Evolutionary conservation across 768 basidiomycete species (phyloP).

Genomic region (Collybia mongolica): DNA sequence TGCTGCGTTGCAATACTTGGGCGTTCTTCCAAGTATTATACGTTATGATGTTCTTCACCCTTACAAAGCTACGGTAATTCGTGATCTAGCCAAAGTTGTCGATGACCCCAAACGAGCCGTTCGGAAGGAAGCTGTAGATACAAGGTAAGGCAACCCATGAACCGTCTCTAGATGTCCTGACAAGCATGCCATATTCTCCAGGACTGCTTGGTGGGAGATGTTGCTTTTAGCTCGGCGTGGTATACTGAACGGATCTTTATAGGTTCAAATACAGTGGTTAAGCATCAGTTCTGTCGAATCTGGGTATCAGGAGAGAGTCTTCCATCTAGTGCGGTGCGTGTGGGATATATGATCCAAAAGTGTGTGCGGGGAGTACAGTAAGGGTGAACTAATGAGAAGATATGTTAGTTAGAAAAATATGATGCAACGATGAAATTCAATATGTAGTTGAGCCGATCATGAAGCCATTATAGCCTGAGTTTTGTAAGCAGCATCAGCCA

Average conservation of each 20-base stretch:
- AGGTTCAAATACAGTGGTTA: slow-evolving; percentile 65
- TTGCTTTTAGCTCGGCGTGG: too few species aligned
- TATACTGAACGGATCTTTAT: slow-evolving; percentile 17
- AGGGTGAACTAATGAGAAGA: slow-evolving; percentile 24
- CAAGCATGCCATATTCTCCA: slow-evolving; percentile 2
- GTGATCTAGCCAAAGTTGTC: slow-evolving; percentile 68
- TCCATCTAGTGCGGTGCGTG: slow-evolving; percentile 24
- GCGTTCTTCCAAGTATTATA: slow-evolving; percentile 69
- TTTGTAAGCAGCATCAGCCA: slow-evolving; percentile 71
- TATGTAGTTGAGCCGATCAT: slow-evolving; percentile 27
- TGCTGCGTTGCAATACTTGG: slow-evolving; percentile 74
- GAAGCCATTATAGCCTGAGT: slow-evolving; percentile 83
- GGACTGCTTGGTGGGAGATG: too few species aligned
- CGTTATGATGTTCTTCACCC: slow-evolving; percentile 85
- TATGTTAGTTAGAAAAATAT: slow-evolving; percentile 26
- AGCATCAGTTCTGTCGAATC: slow-evolving; percentile 10
- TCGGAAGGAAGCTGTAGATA: slow-evolving; percentile 86
- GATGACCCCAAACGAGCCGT: slow-evolving; percentile 91
- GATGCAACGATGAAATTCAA: slow-evolving; percentile 12
- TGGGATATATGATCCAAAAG: slow-evolving; percentile 9
- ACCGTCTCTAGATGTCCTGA: too few species aligned
- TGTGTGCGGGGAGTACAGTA: slow-evolving; percentile 26
- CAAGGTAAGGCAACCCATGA: slow-evolving; percentile 20
- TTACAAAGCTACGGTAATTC: slow-evolving; percentile 69
- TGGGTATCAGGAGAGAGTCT: slow-evolving; percentile 15